These are phyloP conservation scores for Theobroma grandiflorum DNA, from an alignment of 441 rosid genomes.

Conservation along the genomic window DNA sequence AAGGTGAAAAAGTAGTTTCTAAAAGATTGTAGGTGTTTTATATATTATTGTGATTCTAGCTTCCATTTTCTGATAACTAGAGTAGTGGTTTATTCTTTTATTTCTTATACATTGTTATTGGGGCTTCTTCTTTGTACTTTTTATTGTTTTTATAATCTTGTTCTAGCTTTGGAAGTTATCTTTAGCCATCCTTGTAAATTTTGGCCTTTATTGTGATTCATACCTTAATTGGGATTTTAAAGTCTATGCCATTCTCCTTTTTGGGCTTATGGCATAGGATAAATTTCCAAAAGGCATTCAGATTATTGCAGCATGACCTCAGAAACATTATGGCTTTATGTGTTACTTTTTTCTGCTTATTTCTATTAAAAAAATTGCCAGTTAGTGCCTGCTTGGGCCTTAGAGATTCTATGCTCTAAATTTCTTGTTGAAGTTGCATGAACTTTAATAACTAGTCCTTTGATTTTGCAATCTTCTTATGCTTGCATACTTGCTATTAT, in stretches of 20 bases:
- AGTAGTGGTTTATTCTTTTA: conserved; percentile 8
- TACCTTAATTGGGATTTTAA: conserved; percentile 3
- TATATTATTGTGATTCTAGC: conserved; percentile 6
- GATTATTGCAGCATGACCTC: neutral
- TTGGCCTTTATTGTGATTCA: conserved; percentile 17
- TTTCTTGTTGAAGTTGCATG: neutral
- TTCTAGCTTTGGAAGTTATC: neutral
- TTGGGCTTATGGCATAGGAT: conserved; percentile 3
- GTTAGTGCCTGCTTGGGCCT: neutral
- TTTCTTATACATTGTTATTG: conserved; percentile 11
- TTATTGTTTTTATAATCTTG: neutral
- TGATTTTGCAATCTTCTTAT: neutral
- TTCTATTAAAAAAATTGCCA: neutral
- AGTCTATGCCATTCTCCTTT: neutral
- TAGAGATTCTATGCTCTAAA: neutral
- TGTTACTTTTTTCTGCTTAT: conserved; percentile 18
- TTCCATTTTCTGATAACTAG: conserved; percentile 20
- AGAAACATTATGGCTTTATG: conserved; percentile 14
- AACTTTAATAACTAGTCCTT: neutral
- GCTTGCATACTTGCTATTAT: neutral
- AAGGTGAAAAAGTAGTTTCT: conserved; percentile 60
- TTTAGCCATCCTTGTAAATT: neutral
- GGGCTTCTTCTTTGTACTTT: neutral
- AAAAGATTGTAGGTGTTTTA: conserved; percentile 20
- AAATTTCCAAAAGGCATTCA: neutral